Base-by-base conservation (phyloP, 768 basidiomycete species). In the Trametes cinnabarina region DNA sequence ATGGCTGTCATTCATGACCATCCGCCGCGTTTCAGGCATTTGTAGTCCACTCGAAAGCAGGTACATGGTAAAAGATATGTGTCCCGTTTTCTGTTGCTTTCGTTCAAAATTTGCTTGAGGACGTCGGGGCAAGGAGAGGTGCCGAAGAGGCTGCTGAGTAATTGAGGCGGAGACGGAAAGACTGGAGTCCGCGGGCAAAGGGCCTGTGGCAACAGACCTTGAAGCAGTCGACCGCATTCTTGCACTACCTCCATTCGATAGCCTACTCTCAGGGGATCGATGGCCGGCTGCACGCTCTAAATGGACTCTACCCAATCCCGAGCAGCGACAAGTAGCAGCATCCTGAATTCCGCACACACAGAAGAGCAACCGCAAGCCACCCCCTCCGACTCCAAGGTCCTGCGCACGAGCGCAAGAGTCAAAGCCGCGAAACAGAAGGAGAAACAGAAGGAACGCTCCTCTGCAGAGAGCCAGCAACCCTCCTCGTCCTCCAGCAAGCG, bases 241-340 rank as follows among this genome's bases (percentile, higher is more conserved):
- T 57, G 60, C 22, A 42, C 48, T 41, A 34, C 35, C 61, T 53
- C 51, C 62, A 61, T 57, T 63, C 65, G 65, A 65, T 60, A 65
- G 62, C 65, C 65, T 65, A 65, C 58, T 55, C 25, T 44, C 49
- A 62, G 58, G 66, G 69, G 66, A 69, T 88, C 88, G 85, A 92
- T 92, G 89, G 89, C 89, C 86, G 85, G 83, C 84, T 74, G 85
- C 81, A 85, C 82, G 78, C 79, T 83, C 87, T 91, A 90, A 91
- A 92, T 92, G 90, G 90, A 92, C 87, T 84, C 87, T 84, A 82
- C 82, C 88, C 82, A 88, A 79, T 78, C 80, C 69, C 81, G 81
- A 79, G 83, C 85, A 83, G 84, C 85, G 82, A 82, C 81, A 73
- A 80, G 77, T 64, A 77, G 74, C 82, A 81, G 83, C 74, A 85